Evolutionary conservation across 495 filamentous ascomycete genomes (phyloP).

Genomic region (Penicillium diatomitis): DNA sequence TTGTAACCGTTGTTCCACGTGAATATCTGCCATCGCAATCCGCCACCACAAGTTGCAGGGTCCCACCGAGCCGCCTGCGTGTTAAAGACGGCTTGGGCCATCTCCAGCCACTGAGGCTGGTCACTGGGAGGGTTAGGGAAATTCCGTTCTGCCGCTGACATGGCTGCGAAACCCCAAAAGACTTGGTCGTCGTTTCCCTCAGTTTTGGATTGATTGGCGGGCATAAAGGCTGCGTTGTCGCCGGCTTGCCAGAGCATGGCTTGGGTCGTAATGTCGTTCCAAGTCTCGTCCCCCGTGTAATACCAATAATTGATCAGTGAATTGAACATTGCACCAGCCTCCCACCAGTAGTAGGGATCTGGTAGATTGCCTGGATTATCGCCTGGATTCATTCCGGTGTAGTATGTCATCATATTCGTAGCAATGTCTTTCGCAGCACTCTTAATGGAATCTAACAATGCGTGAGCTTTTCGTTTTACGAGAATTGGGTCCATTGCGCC

Average conservation of each 20-base stretch:
- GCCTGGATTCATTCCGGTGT: slow-evolving; percentile 62
- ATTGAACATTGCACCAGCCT: slow-evolving; percentile 68
- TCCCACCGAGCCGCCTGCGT: slow-evolving; percentile 67
- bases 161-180: slow-evolving; percentile 78
- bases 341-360: slow-evolving; percentile 77
- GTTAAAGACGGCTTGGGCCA: slow-evolving; percentile 79
- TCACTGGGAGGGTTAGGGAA: slow-evolving; percentile 49
- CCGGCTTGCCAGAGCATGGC: slow-evolving; percentile 65
- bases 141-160: slow-evolving; percentile 72
- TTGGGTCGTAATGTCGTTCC: slow-evolving; percentile 59
- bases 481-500: neutral
- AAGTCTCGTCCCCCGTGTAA: slow-evolving; percentile 66
- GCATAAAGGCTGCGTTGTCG: slow-evolving; percentile 62
- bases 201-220: slow-evolving; percentile 67
- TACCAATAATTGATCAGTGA: slow-evolving; percentile 76
- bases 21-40: slow-evolving; percentile 80
- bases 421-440: slow-evolving; percentile 32
- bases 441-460: slow-evolving; percentile 37
- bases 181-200: slow-evolving; percentile 79
- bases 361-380: slow-evolving; percentile 65
- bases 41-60: slow-evolving; percentile 53
- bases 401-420: slow-evolving; percentile 47
- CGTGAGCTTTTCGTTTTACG: neutral
- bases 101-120: slow-evolving; percentile 63
- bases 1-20: slow-evolving; percentile 68